Percentiles rank a stretch among this genome's conserved stretches.
Conservation (phyloP, 2,329 filamentous ascomycete genomes). For the Ceratocystis colombiana region DNA sequence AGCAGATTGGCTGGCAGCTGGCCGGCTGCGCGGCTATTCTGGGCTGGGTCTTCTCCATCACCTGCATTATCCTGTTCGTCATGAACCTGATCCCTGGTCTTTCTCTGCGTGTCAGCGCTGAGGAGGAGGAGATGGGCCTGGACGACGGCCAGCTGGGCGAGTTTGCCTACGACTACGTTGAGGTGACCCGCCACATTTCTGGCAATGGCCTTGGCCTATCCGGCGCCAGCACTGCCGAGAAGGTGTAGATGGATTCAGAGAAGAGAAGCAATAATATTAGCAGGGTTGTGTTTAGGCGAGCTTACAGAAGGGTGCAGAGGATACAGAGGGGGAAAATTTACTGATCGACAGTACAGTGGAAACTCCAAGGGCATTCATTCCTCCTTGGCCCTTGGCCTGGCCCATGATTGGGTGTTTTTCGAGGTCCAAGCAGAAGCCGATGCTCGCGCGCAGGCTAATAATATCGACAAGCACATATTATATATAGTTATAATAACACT, state of each 20-base stretch:
- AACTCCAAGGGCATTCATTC: neutral
- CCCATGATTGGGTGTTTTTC: constrained; percentile 2
- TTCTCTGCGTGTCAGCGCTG: constrained; percentile 54
- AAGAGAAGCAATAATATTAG: neutral
- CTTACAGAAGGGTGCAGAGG: neutral
- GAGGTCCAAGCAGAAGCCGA: constrained; percentile 12
- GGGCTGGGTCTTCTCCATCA: constrained; percentile 56
- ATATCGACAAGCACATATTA: constrained; percentile 5
- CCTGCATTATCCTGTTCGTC: constrained; percentile 57
- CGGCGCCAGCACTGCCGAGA: constrained; percentile 22
- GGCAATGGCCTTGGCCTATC: constrained; percentile 29
- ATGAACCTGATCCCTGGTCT: constrained; percentile 63
- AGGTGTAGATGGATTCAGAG: constrained; percentile 21
- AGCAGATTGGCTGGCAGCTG: constrained; percentile 61
- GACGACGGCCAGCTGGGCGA: constrained; percentile 72
- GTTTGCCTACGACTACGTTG: constrained; percentile 76
- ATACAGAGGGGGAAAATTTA: neutral
- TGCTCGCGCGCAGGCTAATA: constrained; percentile 6
- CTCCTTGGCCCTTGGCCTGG: neutral
- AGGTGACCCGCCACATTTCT: constrained; percentile 54
- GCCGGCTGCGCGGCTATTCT: constrained; percentile 56
- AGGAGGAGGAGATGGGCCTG: constrained; percentile 58
- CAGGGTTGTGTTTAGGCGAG: neutral
- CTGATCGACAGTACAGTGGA: neutral
- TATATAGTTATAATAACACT: constrained; percentile 6